These are phyloP conservation scores for Blastobotrys terrestris DNA, from an alignment of 805 yeast species.

Conservation along the genomic window DNA sequence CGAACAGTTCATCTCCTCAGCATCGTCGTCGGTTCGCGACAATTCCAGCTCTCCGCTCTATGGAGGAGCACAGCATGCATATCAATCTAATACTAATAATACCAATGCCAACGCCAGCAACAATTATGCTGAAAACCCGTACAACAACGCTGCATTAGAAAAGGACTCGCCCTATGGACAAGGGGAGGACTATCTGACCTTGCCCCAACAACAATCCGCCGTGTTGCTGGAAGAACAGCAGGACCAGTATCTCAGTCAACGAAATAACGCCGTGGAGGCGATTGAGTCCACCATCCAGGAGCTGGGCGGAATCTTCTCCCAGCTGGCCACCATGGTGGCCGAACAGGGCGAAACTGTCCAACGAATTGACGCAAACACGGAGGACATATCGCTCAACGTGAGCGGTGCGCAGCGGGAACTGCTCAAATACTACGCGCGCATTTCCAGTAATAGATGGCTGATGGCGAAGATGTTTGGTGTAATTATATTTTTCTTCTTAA, in stretches of 20 bases:
- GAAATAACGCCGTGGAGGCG: slow-evolving; percentile 89
- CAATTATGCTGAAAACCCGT: slow-evolving; percentile 16
- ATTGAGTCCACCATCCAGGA: slow-evolving; percentile 96
- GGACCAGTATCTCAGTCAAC: slow-evolving; percentile 65
- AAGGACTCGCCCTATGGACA: slow-evolving; percentile 19
- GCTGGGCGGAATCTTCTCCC: slow-evolving; percentile 90
- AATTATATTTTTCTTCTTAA: slow-evolving; percentile 45
- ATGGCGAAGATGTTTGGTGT: slow-evolving; percentile 86
- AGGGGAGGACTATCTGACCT: slow-evolving; percentile 45
- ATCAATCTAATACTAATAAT: neutral
- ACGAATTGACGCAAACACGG: slow-evolving; percentile 90
- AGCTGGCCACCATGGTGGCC: slow-evolving; percentile 93
- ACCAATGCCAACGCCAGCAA: neutral
- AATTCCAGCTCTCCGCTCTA: slow-evolving; percentile 33
- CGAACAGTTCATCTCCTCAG: slow-evolving; percentile 67
- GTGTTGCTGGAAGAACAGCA: slow-evolving; percentile 81
- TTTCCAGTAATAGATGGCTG: slow-evolving; percentile 88
- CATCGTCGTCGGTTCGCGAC: slow-evolving; percentile 21
- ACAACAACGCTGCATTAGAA: slow-evolving; percentile 6
- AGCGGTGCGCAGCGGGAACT: slow-evolving; percentile 92
- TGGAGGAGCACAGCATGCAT: slow-evolving; percentile 6
- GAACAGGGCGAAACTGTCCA: slow-evolving; percentile 97
- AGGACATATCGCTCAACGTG: slow-evolving; percentile 84
- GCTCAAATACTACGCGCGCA: slow-evolving; percentile 79
- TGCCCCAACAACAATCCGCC: slow-evolving; percentile 80